phyloP scores from a whole-genome alignment of 257 asterid genomes.

The Solanum etuberosum region DNA sequence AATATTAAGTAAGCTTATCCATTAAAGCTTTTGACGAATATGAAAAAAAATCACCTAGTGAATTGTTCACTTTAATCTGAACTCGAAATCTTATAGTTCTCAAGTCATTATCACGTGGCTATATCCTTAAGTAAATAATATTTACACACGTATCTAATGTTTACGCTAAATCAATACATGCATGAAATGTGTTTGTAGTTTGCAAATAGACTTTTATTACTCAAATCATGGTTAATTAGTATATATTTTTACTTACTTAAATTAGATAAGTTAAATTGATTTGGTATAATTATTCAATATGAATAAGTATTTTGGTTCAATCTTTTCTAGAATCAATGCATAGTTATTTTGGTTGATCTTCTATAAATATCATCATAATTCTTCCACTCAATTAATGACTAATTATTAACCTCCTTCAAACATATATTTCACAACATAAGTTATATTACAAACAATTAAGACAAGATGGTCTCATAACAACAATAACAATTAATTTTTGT shows the following conservation, averaged over 20 bases:
- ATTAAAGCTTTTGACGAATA: background rate
- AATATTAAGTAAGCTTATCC: background rate
- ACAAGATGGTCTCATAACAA: background rate
- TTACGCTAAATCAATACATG: background rate
- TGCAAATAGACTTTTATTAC: background rate
- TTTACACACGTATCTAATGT: background rate
- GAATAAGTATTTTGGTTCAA: background rate
- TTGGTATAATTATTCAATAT: background rate
- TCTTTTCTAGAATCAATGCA: no score
- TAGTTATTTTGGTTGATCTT: background rate
- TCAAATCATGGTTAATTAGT: background rate
- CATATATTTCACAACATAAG: background rate
- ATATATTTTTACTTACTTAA: background rate
- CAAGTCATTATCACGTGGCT: background rate
- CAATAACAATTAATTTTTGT: background rate
- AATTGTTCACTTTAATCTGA: background rate
- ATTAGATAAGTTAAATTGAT: background rate
- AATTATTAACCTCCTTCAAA: background rate
- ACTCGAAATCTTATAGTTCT: background rate
- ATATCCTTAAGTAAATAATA: background rate
- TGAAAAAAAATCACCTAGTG: background rate
- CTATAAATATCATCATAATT: background rate
- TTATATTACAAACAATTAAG: background rate
- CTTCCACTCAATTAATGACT: background rate
- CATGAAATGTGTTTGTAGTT: background rate